Base-by-base conservation (phyloP, 2,329 filamentous ascomycete genomes). In the Biscogniauxia marginata region DNA sequence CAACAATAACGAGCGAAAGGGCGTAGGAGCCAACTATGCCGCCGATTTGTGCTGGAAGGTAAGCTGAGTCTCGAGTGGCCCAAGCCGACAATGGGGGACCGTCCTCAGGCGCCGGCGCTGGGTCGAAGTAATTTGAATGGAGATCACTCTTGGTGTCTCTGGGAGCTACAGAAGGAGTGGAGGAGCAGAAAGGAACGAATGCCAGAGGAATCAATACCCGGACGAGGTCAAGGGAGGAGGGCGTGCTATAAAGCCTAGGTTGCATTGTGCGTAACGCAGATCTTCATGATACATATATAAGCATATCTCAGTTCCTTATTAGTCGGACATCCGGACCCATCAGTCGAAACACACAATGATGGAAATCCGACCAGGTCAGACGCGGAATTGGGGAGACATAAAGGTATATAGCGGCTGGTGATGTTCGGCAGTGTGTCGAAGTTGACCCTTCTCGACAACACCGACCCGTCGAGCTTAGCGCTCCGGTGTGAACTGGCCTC, bases 21-120 rank as follows among this genome's bases (percentile, higher is more conserved):
- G 93, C 81, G 84, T 97, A 97, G 57, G 90, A 87, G 59, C 87
- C 91, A 57, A 93, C 82, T 58, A 98, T 89, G 63, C 87, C 91
- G 61, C 89, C 88, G 64, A 97, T 87, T 73, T 97, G 88, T 57
- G 85, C 87, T 18, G 92, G 91, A 20, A 97, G 83, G 54, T 88
- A 84, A 18, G 80, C 74, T 61, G 77, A 76, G 70, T 92, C 80
- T 65, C 85, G 78, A 49, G 84, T 72, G 39, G 86, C 83, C 65
- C 79, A 74, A 54, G 79, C 78, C 44, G 85, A 85, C 46, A 85
- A 71, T 7, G 82, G 77, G 56, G 86, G 82, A 7, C 84, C 84
- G 73, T 85, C 76, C 71, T 85, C 80, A 55, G 84, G 79, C 51
- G 84, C 72, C 45, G 84, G 84, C 30, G 85, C 80, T 49, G 84